Percentiles rank a stretch among this genome's conserved stretches.
These are phyloP conservation scores for Trifolium pratense DNA, from an alignment of 306 rosid species.

Conservation along the genomic window DNA sequence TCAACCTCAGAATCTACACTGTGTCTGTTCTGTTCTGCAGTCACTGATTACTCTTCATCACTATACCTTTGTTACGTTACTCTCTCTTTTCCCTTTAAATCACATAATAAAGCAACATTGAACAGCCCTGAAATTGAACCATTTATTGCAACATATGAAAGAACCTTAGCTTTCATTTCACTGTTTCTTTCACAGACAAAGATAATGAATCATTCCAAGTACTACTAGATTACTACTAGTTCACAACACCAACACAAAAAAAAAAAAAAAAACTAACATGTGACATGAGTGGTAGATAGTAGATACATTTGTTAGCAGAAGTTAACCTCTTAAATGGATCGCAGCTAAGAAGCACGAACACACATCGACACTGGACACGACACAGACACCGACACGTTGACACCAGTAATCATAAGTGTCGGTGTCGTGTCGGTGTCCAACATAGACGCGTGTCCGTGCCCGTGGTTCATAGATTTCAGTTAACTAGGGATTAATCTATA, in stretches of 20 bases:
- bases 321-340: too few species aligned
- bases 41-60: slow-evolving; percentile 45
- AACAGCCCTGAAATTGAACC: slow-evolving; percentile 35
- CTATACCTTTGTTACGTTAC: slow-evolving; percentile 38
- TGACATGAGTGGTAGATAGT: too few species aligned
- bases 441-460: too few species aligned
- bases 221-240: background rate
- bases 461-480: too few species aligned
- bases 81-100: slow-evolving; percentile 11
- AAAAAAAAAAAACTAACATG: background rate
- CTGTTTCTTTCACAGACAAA: slow-evolving; percentile 49
- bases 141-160: slow-evolving; percentile 44
- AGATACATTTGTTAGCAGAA: too few species aligned
- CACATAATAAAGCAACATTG: background rate
- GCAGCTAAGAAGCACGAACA: too few species aligned
- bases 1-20: slow-evolving; percentile 38
- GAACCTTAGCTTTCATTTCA: slow-evolving; percentile 50
- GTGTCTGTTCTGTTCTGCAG: slow-evolving; percentile 29
- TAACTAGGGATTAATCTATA: background rate
- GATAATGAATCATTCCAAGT: slow-evolving; percentile 13
- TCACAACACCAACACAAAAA: too few species aligned
- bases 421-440: too few species aligned
- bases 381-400: too few species aligned
- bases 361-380: too few species aligned
- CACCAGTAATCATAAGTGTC: too few species aligned